These are phyloP conservation scores for Globisporangium emineosum DNA, from an alignment of 352 stramenopile species.

Conservation along the genomic window DNA sequence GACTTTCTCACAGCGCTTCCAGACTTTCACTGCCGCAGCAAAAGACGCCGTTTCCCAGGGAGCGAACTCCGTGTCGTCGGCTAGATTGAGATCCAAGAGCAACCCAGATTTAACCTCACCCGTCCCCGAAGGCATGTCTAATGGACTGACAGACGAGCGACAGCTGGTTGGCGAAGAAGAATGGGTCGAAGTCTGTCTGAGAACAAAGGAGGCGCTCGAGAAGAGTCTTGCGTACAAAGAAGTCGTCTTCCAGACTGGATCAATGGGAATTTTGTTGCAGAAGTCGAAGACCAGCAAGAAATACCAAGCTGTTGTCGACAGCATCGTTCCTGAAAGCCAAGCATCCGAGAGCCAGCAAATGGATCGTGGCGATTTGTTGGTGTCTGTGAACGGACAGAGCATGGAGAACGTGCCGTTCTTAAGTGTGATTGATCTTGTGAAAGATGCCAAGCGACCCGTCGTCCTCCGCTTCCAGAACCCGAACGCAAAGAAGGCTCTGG, in stretches of 20 bases:
- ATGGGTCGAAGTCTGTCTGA: conserved; percentile 71
- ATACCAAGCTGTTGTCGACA: conserved; percentile 78
- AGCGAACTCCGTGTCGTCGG: conserved; percentile 20
- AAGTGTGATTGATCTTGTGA: conserved; percentile 75
- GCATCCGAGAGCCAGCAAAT: conserved; percentile 68
- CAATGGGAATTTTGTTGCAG: conserved; percentile 80
- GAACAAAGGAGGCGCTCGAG: conserved; percentile 42
- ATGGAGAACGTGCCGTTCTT: conserved; percentile 62
- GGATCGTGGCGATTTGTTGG: conserved; percentile 63
- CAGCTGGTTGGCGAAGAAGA: conserved; percentile 53
- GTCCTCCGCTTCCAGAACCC: conserved; percentile 69
- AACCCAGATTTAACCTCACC: conserved; percentile 14
- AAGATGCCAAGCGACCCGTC: conserved; percentile 60
- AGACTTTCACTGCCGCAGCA: conserved; percentile 60
- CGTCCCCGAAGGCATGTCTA: conserved; percentile 4
- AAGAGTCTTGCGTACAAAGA: conserved; percentile 59
- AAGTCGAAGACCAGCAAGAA: conserved; percentile 60
- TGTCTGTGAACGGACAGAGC: conserved; percentile 71
- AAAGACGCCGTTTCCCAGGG: conserved; percentile 56
- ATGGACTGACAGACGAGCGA: conserved; percentile 29
- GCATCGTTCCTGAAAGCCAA: conserved; percentile 76
- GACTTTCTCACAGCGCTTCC: conserved; percentile 60
- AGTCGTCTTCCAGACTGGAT: conserved; percentile 63
- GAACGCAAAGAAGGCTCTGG: conserved; percentile 38
- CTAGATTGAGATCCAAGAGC: conserved; percentile 17